Evolutionary conservation across 2,329 filamentous ascomycete genomes (phyloP), one percentile per base, ranked within the genome.

Genomic region (Sclerotinia sclerotiorum): DNA sequence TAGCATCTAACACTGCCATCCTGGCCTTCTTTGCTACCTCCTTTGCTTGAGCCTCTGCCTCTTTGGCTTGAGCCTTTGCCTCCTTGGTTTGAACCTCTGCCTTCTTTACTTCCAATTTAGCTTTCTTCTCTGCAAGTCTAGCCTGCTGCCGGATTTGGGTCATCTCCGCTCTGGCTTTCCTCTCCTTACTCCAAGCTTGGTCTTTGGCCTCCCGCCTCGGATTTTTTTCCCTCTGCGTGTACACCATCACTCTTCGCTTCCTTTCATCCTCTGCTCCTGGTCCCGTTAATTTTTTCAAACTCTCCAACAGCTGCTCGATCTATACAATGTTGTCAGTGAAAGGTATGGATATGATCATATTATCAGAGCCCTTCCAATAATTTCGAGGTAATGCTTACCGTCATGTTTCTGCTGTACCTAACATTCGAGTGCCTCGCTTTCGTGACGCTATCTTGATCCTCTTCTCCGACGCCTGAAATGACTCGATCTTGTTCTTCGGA

Each of bases 251-350:
- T 24, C 54, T 57, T 39, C 54, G 32, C 32, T 57, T 57, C n/a
- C 13, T 57, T 21, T 57, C 54, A 39, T 57, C 54, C 21, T 57
- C 54, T 57, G 54, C 54, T 57, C 54, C 54, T 39, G 54, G 54
- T 6, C 54, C 32, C 3, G 13, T 39, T 13, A 57, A 39, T 15
- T 24, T 7, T 39, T 57, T 57, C 21, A 57, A 42, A 57, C 32
- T 57, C 54, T 57, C 54, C 11, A 57, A 39, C 32, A 39, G 32
- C 32, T 57, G 29, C 32, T 57, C 32, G 5, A 21, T 17, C 54
- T 57, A 15, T n/a, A 13, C 35, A n/a, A 49, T 49, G 48, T 1
- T 17, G 11, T 57, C 13, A 57, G 21, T 17, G 15, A 15, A n/a
- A n/a, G 7, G 5, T 57, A 42, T 42, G 39, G 39, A 42, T 57